Percentiles rank a stretch among this genome's conserved stretches.
phyloP scores from a whole-genome alignment of 1,139 yeast species.

The Magnusiomyces paraingens region DNA sequence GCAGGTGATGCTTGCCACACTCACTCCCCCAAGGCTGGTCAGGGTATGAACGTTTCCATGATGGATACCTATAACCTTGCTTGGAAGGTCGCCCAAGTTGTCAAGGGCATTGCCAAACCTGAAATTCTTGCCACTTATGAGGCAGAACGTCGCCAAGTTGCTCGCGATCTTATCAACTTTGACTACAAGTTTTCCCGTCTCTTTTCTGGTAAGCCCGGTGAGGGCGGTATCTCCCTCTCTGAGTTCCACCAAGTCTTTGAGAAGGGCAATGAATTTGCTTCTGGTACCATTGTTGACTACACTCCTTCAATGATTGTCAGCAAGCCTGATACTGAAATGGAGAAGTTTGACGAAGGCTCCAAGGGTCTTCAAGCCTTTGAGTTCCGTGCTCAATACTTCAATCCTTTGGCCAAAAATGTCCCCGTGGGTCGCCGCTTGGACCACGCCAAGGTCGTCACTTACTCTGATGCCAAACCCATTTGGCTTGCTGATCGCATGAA shows the following conservation, averaged over 20 bases:
- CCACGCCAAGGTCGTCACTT: slow-evolving; percentile 27
- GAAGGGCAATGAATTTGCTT: slow-evolving; percentile 33
- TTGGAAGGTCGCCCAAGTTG: slow-evolving; percentile 36
- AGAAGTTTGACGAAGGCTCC: slow-evolving; percentile 1
- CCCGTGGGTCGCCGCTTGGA: slow-evolving; percentile 32
- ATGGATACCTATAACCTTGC: slow-evolving; percentile 36
- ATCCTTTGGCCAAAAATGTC: slow-evolving; percentile 25
- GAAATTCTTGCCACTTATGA: slow-evolving; percentile 33
- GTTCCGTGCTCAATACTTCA: slow-evolving; percentile 8
- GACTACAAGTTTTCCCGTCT: slow-evolving; percentile 34
- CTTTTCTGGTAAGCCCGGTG: slow-evolving; percentile 34
- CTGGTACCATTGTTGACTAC: slow-evolving; percentile 35
- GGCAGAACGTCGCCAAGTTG: slow-evolving; percentile 33
- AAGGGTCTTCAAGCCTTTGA: slow-evolving; percentile 6
- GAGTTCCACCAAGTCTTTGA: slow-evolving; percentile 31
- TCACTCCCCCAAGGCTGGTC: slow-evolving; percentile 40
- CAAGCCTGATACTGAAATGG: slow-evolving; percentile 14
- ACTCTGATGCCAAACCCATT: slow-evolving; percentile 30
- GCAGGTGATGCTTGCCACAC: slow-evolving; percentile 40
- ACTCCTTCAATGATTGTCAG: slow-evolving; percentile 22
- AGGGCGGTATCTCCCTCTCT: slow-evolving; percentile 30
- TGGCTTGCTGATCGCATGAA: slow-evolving; percentile 28
- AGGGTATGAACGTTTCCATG: slow-evolving; percentile 38
- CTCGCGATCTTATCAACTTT: slow-evolving; percentile 34
- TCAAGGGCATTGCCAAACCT: slow-evolving; percentile 29